Evolutionary conservation across 805 yeast genomes (phyloP).

Genomic region (Candida berthetii): DNA sequence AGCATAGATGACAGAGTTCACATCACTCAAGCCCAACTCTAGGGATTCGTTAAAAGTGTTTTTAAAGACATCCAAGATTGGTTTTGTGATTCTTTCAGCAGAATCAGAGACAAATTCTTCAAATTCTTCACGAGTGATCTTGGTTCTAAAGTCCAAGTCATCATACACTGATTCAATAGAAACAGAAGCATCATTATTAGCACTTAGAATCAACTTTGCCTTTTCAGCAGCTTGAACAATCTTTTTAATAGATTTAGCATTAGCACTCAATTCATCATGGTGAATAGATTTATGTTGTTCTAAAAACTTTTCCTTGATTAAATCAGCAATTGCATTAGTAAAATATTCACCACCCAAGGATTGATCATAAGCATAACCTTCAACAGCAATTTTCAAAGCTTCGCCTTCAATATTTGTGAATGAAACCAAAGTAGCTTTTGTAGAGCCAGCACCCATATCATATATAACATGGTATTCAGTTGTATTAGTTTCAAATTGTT

Average conservation of each 20-base stretch:
- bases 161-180: conserved; percentile 69
- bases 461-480: conserved; percentile 64
- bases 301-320: conserved; percentile 56
- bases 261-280: conserved; percentile 31
- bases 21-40: conserved; percentile 25
- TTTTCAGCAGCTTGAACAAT: conserved; percentile 83
- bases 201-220: conserved; percentile 81
- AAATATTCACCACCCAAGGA: conserved; percentile 70
- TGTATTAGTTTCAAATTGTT: conserved; percentile 34
- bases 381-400: conserved; percentile 48
- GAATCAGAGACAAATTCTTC: conserved; percentile 47
- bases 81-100: conserved; percentile 40
- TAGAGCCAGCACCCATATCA: conserved; percentile 92
- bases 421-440: conserved; percentile 80
- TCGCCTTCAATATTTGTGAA: conserved; percentile 39
- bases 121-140: conserved; percentile 73
- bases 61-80: conserved; percentile 47
- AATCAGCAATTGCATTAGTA: conserved; percentile 56
- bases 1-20: conserved; percentile 66
- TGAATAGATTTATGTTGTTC: conserved; percentile 32
- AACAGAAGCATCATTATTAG: conserved; percentile 73
- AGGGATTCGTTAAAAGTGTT: conserved; percentile 23
- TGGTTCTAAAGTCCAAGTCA: conserved; percentile 67
- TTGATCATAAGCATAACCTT: conserved; percentile 66
- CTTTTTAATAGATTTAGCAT: conserved; percentile 57